These are phyloP conservation scores for Irpex sp. DNA, from an alignment of 1,284 basidiomycete species.

Conservation along the genomic window DNA sequence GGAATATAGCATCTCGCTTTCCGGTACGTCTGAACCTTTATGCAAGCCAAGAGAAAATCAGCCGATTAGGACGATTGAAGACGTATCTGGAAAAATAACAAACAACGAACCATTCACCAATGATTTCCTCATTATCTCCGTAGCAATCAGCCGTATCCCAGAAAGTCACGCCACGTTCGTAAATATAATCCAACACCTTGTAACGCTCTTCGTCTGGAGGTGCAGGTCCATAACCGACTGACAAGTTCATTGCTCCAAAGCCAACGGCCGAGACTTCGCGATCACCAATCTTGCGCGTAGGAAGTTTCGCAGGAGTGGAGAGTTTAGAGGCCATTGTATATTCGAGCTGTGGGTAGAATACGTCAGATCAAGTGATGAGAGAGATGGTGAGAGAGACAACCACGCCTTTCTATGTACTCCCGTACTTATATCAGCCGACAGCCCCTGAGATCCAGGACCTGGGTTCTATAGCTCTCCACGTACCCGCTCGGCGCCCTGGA, in stretches of 20 bases:
- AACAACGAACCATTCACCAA: not conserved
- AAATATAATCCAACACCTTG: conserved; percentile 8
- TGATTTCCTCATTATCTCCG: conserved; percentile 4
- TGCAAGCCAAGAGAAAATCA: not conserved
- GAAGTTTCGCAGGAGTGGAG: not conserved
- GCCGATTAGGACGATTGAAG: not conserved
- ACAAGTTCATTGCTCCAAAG: conserved; percentile 21
- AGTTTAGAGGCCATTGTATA: not conserved
- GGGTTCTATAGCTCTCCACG: too few relatives aligned
- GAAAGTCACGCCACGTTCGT: conserved; percentile 4
- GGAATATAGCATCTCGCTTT: conserved; percentile 38
- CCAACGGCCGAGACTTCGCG: conserved; percentile 17
- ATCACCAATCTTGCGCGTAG: not conserved
- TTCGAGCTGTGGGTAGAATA: not conserved
- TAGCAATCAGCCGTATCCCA: conserved; percentile 18
- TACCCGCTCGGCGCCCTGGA: too few relatives aligned
- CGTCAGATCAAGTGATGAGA: not conserved
- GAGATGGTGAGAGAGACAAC: not conserved
- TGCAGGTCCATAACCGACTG: conserved; percentile 15
- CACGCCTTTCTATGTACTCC: not conserved
- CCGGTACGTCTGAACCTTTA: conserved; percentile 33
- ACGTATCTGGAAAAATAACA: not conserved
- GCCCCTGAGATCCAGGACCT: not conserved
- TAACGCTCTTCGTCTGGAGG: conserved; percentile 23
- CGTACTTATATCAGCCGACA: not conserved